Evolutionary conservation across 345 rosid genomes (phyloP), one percentile per base, ranked within the genome.

Genomic region (Eucalyptus camaldulensis): DNA sequence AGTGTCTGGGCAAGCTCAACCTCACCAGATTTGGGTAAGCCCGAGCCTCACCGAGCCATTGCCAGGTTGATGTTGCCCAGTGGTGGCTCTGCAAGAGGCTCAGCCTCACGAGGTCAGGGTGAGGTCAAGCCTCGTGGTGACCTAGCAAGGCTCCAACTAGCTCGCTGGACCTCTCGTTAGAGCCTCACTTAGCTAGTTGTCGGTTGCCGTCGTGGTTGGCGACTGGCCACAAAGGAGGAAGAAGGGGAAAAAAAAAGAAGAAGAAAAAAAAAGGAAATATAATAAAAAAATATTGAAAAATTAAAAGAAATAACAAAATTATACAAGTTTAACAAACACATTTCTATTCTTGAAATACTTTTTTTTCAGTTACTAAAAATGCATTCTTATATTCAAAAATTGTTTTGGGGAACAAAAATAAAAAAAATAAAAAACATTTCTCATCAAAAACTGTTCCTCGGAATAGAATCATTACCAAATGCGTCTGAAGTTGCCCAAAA

Each of bases 161-260:
- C 53, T 50, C 19, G 1, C 0, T 0, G 0, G 7, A 50, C 19
- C 53, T 40, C 53, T 50, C 17, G 0, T 0, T 0, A 0, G 7
- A 50, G 5, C 17, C 53, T 50, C 0, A 3, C 53, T 6, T 0
- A 14, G 16, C 16, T 13, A 0, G 16, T 49, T 49, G 51, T 0
- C 2, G 1, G 51, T 2, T 0, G 16, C 16, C 6, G 3, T 3
- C 0, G 0, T 49, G 16, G 51, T 5, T 0, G 16, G 0, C 51
- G 0, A 49, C 6, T 1, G 0, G 17, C 51, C 51, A 49, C 6
- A 49, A 49, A 49, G 51, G 51, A 49, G 16, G 7, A 49, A 49
- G 51, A 49, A 49, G 3, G 6, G 5, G 1, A 49, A 0, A 49
- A 49, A 13, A 13, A 0, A 49, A 49, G 45, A 49, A 4, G 40